phyloP scores from a whole-genome alignment of 208 protist genomes.

The Leishmania braziliensis region DNA sequence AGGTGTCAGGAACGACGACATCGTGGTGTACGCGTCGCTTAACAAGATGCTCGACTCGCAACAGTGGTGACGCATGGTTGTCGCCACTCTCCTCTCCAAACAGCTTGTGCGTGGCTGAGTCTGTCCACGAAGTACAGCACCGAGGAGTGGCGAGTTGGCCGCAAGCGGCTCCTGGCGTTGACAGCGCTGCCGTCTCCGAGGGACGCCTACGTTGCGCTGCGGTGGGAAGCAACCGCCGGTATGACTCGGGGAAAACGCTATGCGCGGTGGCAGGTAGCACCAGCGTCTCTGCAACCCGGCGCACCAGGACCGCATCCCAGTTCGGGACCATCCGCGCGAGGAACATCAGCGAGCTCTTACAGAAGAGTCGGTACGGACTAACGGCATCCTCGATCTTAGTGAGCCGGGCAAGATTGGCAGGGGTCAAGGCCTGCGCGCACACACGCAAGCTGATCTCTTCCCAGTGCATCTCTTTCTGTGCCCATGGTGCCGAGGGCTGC shows the following conservation, averaged over 20 bases:
- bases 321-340: constrained; percentile 40
- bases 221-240: constrained; percentile 4
- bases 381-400: constrained; percentile 40
- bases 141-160: neutral
- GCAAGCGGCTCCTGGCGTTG: neutral
- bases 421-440: neutral
- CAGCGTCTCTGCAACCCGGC: constrained; percentile 54
- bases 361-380: constrained; percentile 43
- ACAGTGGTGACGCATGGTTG: constrained; percentile 11
- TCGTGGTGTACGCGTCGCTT: constrained; percentile 54
- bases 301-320: constrained; percentile 70
- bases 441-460: constrained; percentile 14
- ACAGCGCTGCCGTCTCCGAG: neutral
- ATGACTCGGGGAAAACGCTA: constrained; percentile 48
- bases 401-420: constrained; percentile 37
- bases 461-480: constrained; percentile 39
- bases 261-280: constrained; percentile 65
- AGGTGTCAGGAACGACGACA: constrained; percentile 75
- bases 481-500: constrained; percentile 41
- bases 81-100: constrained; percentile 12
- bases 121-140: constrained; percentile 31
- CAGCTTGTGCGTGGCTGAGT: constrained; percentile 21
- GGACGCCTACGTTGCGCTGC: neutral
- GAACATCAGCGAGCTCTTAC: constrained; percentile 50
- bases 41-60: constrained; percentile 45